Base-by-base conservation (phyloP, 345 rosid genomes). In the Acer campestre region DNA sequence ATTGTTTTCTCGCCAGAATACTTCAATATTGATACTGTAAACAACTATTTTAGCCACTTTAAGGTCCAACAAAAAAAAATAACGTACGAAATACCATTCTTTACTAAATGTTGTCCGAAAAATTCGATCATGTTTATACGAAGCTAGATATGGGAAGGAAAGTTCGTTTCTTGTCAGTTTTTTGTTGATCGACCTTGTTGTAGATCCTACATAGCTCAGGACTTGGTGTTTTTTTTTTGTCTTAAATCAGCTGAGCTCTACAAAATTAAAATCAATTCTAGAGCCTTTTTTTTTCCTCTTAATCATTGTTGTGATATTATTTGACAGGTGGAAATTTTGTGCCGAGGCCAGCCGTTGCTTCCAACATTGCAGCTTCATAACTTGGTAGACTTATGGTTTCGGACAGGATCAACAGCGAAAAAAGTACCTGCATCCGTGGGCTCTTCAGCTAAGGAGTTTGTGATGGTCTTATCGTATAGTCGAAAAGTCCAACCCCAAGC, bases 401-500 rank as follows among this genome's bases (percentile, higher is more conserved):
- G 79, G 31, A 84, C 88, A 10, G 79, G 86, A 10, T 83, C 88
- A 8, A 82, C 88, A 2, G 55, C 94, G 0, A 88, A 85, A 49
- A 86, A 83, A 70, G 86, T 90, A 13, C 81, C 87, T 4, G 89
- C 89, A 20, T 79, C 86, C 0, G 76, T 90, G 0, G 94, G 97
- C n/a, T 85, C 91, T 25, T 86, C 96, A 0, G 96, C 93, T 0
- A 91, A 86, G 86, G 96, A 91, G 70, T 90, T 87, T 18, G 91
- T 91, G 31, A 91, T 91, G 96, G 93, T 87, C 25, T 81, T 91
- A 55, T 86, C 93, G 1, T 91, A 91, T 68, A 75, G 88, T 74
- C 88, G 90, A 20, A 91, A 88, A 83, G 83, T 85, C 11, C 74
- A 78, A 63, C 79, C 77, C 51, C 65, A 78, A 35, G 38, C 38